Evolutionary conservation across 352 stramenopile genomes (phyloP).

Genomic region (Phytophthora foliorum): DNA sequence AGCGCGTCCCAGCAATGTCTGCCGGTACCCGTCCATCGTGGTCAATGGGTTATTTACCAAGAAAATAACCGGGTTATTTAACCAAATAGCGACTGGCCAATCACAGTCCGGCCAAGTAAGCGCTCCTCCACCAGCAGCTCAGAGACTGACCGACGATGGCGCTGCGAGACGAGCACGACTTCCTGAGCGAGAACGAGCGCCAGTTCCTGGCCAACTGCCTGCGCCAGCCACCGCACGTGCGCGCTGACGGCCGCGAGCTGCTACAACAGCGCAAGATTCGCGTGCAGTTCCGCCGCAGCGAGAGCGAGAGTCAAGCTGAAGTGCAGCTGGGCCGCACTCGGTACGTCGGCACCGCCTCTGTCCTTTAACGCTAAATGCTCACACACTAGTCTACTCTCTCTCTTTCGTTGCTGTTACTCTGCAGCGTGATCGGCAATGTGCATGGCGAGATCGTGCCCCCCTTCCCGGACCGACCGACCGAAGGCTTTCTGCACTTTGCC

Average conservation of each 20-base stretch:
- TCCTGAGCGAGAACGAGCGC: conserved; percentile 86
- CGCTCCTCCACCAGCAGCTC: conserved; percentile 25
- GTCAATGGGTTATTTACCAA: background rate
- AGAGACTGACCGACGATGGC: conserved; percentile 43
- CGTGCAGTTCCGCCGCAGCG: conserved; percentile 84
- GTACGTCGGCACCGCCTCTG: conserved; percentile 31
- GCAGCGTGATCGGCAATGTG: conserved; percentile 83
- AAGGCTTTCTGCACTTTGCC: conserved; percentile 89
- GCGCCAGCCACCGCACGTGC: conserved; percentile 63
- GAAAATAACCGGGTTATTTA: too few relatives aligned
- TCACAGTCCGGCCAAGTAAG: conserved; percentile 14
- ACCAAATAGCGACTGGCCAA: conserved; percentile 21
- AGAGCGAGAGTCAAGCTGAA: conserved; percentile 81
- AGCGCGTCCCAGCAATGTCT: conserved; percentile 66
- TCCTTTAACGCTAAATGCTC: background rate
- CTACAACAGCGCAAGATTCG: conserved; percentile 87
- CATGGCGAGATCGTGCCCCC: conserved; percentile 87
- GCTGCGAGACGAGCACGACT: conserved; percentile 72
- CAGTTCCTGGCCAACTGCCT: conserved; percentile 80
- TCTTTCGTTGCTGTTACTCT: background rate
- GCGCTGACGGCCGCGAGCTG: conserved; percentile 80
- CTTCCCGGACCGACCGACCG: conserved; percentile 87
- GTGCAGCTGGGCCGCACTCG: conserved; percentile 82
- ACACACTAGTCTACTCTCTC: background rate
- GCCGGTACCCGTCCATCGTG: conserved; percentile 71